These are phyloP conservation scores for Rhodotorula graminis DNA, from an alignment of 768 basidiomycete genomes.

Conservation along the genomic window DNA sequence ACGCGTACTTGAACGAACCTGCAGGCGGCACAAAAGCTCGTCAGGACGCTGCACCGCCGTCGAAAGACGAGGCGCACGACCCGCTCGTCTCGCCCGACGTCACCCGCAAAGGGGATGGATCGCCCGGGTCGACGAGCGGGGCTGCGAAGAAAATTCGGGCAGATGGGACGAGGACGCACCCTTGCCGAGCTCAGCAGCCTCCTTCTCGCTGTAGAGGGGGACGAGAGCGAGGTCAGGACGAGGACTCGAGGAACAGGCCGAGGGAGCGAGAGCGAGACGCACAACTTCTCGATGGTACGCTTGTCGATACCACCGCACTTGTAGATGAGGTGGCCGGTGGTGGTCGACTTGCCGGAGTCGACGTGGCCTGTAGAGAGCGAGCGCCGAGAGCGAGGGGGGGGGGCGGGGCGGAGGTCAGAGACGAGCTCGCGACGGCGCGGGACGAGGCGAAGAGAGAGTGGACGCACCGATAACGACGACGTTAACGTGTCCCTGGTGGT, in stretches of 20 bases:
- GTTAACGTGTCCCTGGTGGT: conserved; percentile 67
- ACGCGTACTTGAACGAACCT: conserved; percentile 60
- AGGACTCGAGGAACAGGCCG: background rate
- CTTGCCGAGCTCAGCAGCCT: conserved; percentile 99
- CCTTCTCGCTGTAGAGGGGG: conserved; percentile 69
- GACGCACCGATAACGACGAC: conserved; percentile 61
- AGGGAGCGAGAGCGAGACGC: background rate
- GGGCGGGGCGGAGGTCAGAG: conserved; percentile 44
- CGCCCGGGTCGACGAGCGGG: background rate
- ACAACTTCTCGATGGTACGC: conserved; percentile 76
- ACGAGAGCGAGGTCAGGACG: background rate
- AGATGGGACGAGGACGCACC: conserved; percentile 55
- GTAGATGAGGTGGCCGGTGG: conserved; percentile 99
- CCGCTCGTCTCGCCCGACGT: too few relatives aligned
- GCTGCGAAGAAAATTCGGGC: conserved; percentile 44
- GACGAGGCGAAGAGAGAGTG: background rate
- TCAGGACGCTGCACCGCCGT: background rate
- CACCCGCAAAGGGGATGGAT: background rate
- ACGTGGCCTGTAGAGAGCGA: conserved; percentile 67
- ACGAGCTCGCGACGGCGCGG: conserved; percentile 29
- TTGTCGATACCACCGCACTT: conserved; percentile 99
- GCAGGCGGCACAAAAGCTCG: background rate
- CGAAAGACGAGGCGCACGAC: too few relatives aligned
- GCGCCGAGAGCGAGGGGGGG: background rate
- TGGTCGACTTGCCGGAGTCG: conserved; percentile 99